phyloP scores from a whole-genome alignment of 345 rosid species.

The Gossypium bickii region DNA sequence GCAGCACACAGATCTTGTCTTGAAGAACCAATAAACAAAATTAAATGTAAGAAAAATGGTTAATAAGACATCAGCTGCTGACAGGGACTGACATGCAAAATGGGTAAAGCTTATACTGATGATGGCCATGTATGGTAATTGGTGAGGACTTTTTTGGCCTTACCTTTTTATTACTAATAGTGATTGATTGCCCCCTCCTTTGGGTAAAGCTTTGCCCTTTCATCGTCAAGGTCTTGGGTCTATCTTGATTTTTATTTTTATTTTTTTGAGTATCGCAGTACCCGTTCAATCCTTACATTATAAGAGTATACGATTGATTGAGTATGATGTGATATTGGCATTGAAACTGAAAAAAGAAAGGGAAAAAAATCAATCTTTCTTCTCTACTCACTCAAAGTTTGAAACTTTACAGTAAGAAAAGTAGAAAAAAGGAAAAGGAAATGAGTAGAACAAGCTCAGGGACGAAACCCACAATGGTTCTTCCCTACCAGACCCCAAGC shows the following conservation, averaged over 20 bases:
- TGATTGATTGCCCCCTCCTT: neutral
- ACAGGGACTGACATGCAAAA: neutral
- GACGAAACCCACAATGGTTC: slow-evolving; percentile 11
- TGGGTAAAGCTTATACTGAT: neutral
- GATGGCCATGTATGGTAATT: neutral
- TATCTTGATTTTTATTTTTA: neutral
- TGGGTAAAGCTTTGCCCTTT: neutral
- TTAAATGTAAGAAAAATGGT: neutral
- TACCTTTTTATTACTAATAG: neutral
- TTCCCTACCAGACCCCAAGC: slow-evolving; percentile 18
- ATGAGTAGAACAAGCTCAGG: slow-evolving; percentile 13
- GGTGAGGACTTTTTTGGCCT: neutral
- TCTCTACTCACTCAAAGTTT: neutral
- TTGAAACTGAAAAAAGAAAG: neutral
- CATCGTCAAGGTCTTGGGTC: neutral
- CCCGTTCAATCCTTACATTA: neutral
- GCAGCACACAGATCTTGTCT: neutral
- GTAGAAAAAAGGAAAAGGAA: neutral
- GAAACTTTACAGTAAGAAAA: neutral
- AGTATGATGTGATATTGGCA: neutral
- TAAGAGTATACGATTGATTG: neutral
- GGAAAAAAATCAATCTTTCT: neutral
- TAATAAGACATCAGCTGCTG: neutral
- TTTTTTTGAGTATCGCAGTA: neutral
- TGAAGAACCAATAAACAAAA: neutral